Conservation (phyloP, 192 early-diverging fungal genomes). For the Coemansia sp. region DNA sequence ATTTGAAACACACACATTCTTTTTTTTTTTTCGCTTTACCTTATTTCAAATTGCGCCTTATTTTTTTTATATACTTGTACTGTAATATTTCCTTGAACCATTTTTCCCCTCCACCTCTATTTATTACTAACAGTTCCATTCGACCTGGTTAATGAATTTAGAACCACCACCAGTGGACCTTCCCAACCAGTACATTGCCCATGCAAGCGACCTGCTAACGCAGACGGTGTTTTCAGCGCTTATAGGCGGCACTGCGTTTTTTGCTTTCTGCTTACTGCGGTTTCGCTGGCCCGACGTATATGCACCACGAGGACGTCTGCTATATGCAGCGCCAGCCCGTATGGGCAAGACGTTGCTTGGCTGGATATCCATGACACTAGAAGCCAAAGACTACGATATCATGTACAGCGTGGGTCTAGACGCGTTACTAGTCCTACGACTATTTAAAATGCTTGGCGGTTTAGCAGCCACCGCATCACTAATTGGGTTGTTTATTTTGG, state of each 20-base stretch:
- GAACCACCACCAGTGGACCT: constrained; percentile 13
- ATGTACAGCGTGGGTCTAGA: constrained; percentile 54
- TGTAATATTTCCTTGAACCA: neutral
- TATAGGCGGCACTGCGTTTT: constrained; percentile 45
- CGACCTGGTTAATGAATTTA: neutral
- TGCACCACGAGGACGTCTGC: constrained; percentile 50
- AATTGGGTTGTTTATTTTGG: constrained; percentile 34
- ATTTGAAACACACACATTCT: no score
- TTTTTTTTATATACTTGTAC: neutral
- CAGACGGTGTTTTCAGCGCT: constrained; percentile 44
- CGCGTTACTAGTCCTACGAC: constrained; percentile 50
- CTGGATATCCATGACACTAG: constrained; percentile 47
- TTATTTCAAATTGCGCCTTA: no score
- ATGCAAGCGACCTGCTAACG: constrained; percentile 53
- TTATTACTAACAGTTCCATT: neutral
- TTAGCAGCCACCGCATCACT: constrained; percentile 30
- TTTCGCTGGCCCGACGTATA: constrained; percentile 59
- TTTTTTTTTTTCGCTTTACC: no score
- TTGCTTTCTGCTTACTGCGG: constrained; percentile 54
- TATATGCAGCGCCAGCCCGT: constrained; percentile 47
- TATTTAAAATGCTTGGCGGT: constrained; percentile 49
- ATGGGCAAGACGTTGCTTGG: constrained; percentile 50
- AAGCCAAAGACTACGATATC: constrained; percentile 49
- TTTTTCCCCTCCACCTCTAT: neutral
- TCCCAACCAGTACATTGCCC: constrained; percentile 44